A percentile compares a stretch with the other conserved stretches of the same genome.
Evolutionary conservation across 495 filamentous ascomycete species (phyloP).

Genomic region (Lophiotrema nucula): DNA sequence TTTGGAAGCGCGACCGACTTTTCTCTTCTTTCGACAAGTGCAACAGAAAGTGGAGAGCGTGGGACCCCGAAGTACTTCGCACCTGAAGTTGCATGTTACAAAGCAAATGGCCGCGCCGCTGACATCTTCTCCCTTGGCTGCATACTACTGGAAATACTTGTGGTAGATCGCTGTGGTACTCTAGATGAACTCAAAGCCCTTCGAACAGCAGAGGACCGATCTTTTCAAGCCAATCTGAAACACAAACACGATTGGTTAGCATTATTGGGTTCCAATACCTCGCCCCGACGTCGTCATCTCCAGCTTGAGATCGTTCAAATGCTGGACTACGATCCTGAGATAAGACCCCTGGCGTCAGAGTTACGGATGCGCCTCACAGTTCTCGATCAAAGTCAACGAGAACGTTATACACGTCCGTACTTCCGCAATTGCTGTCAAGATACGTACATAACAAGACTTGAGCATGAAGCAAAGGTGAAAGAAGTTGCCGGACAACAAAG

Average conservation of each 20-base stretch:
- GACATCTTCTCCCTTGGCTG: constrained; percentile 34
- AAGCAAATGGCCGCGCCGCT: constrained; percentile 19
- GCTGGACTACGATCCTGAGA: too few relatives aligned
- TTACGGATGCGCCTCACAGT: too few relatives aligned
- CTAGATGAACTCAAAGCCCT: constrained; percentile 1
- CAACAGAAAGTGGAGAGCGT: constrained; percentile 28
- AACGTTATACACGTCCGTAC: too few relatives aligned
- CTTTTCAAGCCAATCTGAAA: constrained; percentile 23
- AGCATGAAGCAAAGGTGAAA: too few relatives aligned
- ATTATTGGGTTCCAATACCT: too few relatives aligned
- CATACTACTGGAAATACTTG: constrained; percentile 20
- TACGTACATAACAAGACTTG: too few relatives aligned
- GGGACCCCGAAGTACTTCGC: constrained; percentile 33
- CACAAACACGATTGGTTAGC: not conserved
- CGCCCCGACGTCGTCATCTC: too few relatives aligned
- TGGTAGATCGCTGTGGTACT: not conserved
- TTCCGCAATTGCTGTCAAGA: too few relatives aligned
- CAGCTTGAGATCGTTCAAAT: too few relatives aligned
- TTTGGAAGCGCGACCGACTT: constrained; percentile 32
- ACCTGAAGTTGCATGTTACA: constrained; percentile 26
- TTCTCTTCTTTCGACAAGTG: constrained; percentile 22
- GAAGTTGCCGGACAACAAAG: too few relatives aligned
- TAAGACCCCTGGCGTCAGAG: too few relatives aligned
- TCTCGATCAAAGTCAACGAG: too few relatives aligned
- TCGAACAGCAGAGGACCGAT: constrained; percentile 9